phyloP scores from a whole-genome alignment of 805 yeast species.

The Debaryomyces tyrocola region DNA sequence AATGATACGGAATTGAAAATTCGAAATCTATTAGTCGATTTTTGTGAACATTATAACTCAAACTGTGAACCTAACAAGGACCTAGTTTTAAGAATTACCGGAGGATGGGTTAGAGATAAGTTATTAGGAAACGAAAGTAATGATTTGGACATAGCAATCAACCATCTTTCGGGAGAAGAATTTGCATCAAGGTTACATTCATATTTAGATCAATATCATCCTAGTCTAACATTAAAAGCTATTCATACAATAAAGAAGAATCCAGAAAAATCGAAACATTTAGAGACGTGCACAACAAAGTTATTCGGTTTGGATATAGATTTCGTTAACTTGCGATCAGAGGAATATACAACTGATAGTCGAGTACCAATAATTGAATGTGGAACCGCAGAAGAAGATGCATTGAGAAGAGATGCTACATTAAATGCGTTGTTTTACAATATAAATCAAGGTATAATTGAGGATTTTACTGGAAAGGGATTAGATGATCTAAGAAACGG shows the following conservation, averaged over 20 bases:
- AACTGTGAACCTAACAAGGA: constrained; percentile 11
- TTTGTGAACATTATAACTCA: constrained; percentile 37
- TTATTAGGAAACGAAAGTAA: constrained; percentile 75
- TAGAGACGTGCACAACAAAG: constrained; percentile 94
- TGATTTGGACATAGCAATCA: constrained; percentile 91
- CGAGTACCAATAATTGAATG: constrained; percentile 81
- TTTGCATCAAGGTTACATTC: constrained; percentile 69
- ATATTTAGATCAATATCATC: constrained; percentile 36
- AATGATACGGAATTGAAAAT: constrained; percentile 45
- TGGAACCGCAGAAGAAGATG: constrained; percentile 93
- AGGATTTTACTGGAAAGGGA: constrained; percentile 83
- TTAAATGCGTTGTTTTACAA: constrained; percentile 90
- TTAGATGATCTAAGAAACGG: constrained; percentile 69
- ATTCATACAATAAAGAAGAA: constrained; percentile 85
- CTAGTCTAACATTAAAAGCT: constrained; percentile 31
- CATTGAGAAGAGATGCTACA: constrained; percentile 92
- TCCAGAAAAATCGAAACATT: constrained; percentile 93
- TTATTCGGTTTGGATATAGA: constrained; percentile 84
- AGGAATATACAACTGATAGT: constrained; percentile 77
- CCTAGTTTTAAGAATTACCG: constrained; percentile 76
- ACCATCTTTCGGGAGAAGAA: constrained; percentile 78
- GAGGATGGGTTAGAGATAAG: constrained; percentile 99
- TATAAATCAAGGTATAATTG: constrained; percentile 64
- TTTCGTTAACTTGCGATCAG: constrained; percentile 88
- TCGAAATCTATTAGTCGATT: constrained; percentile 39